Base-by-base conservation (phyloP, 495 filamentous ascomycete species). In the Acidiella bohemica region DNA sequence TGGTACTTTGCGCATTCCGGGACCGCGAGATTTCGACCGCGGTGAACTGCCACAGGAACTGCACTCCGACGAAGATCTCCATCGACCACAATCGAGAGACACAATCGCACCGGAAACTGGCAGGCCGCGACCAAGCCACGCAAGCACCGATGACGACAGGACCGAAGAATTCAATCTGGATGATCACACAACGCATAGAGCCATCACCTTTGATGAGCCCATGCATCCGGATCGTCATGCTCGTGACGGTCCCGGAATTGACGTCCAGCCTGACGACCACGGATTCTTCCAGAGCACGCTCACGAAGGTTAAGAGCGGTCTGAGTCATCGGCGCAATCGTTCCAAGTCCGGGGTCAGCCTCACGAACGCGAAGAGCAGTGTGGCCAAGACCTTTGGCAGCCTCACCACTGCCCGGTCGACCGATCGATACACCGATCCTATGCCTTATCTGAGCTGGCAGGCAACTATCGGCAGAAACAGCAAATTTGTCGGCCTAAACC, bases 381-480 rank as follows among this genome's bases (percentile, higher is more conserved):
- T 50, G 10, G 51, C 53, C 6, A 51, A 51, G 25, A 67, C 64
- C 0, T 59, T 66, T 19, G 45, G 34, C 12, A 66, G 57, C 33
- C 47, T 67, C 6, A 39, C 66, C 18, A 67, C 16, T 42, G 56
- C 31, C 49, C 63, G 21, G 62, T 70, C 34, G 13, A 21, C 53
- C 48, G 62, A 66, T 10, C 58, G 64, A 12, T 4, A 9, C 5
- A 32, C 30, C 3, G 67, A 69, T 25, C 79, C 78, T 17, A 65
- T 72, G 54, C 87, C 90, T 0, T 97, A 97, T 57, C 68, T 97
- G 17, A 93, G 84, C 56, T 96, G 83, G 76, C 75, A 86, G 56
- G 84, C 90, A 4, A 97, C 90, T 0, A 65, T 93, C 26, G 90
- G 82, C 13, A 71, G 90, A 28, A 96, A 96, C 55, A 94, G 87